phyloP scores from a whole-genome alignment of 2,329 filamentous ascomycete genomes.

The Ophiosphaerella narmari region DNA sequence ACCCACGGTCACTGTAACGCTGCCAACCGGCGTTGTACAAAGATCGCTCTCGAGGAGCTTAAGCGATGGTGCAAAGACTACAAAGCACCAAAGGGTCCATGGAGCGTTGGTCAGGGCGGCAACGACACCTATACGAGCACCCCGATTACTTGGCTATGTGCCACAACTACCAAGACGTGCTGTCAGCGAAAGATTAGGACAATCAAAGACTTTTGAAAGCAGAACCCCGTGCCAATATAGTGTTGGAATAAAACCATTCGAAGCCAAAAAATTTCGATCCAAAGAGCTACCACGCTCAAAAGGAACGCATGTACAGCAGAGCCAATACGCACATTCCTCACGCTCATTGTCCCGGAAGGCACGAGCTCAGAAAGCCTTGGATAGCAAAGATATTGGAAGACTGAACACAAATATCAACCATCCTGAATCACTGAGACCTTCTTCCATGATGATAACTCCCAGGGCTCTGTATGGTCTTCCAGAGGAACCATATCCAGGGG shows the following conservation, averaged over 20 bases:
- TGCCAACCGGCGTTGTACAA: conserved; percentile 5
- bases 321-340: background rate
- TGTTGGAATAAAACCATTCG: conserved; percentile 5
- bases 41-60: conserved; percentile 3
- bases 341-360: conserved; percentile 25
- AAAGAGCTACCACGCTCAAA: background rate
- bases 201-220: conserved; percentile 4
- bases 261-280: background rate
- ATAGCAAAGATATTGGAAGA: conserved; percentile 23
- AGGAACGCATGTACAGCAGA: conserved; percentile 1
- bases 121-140: conserved; percentile 24
- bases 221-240: conserved; percentile 5
- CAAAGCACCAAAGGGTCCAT: conserved; percentile 7
- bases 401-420: conserved; percentile 30
- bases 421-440: conserved; percentile 24
- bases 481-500: conserved; percentile 3
- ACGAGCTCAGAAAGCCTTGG: conserved; percentile 28
- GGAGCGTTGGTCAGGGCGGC: conserved; percentile 21
- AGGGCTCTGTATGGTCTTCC: conserved; percentile 31
- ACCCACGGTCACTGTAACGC: conserved; percentile 10
- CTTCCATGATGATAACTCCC: conserved; percentile 39
- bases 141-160: conserved; percentile 6
- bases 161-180: conserved; percentile 32
- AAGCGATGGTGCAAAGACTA: conserved; percentile 9
- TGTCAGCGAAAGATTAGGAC: conserved; percentile 26